phyloP scores from a whole-genome alignment of 257 asterid genomes.

The Sherardia arvensis region DNA sequence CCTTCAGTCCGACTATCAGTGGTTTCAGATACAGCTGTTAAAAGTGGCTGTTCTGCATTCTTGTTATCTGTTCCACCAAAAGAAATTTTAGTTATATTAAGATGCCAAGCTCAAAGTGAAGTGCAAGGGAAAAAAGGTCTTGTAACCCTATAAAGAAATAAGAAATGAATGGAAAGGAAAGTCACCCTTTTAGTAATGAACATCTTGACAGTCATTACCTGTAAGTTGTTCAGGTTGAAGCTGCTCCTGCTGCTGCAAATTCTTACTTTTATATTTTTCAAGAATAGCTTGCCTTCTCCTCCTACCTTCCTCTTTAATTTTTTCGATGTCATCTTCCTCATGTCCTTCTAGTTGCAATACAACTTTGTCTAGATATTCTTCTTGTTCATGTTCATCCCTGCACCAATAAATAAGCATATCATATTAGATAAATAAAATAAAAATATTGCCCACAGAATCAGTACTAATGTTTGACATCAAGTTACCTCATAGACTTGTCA shows the following conservation, averaged over 20 bases:
- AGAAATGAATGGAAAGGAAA: not conserved
- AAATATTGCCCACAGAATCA: conserved; percentile 1
- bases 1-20: conserved; percentile 37
- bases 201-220: conserved; percentile 13
- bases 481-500: conserved; percentile 44
- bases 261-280: conserved; percentile 62
- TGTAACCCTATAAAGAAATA: not conserved
- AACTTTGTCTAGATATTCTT: conserved; percentile 69
- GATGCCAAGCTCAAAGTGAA: not conserved
- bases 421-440: conserved; percentile 1
- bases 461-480: conserved; percentile 8
- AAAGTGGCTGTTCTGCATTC: conserved; percentile 29
- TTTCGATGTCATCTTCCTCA: conserved; percentile 85
- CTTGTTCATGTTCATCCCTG: conserved; percentile 68
- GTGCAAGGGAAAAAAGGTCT: not conserved
- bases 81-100: not conserved
- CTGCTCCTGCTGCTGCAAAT: conserved; percentile 26
- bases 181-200: not conserved
- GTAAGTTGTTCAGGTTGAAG: conserved; percentile 30
- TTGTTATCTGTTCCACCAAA: conserved; percentile 28
- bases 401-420: conserved; percentile 10
- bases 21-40: conserved; percentile 21
- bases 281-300: conserved; percentile 82
- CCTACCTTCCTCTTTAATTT: conserved; percentile 90
- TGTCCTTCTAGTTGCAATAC: conserved; percentile 69